Conservation (phyloP, 139 green algal genomes). For the Asterochloris sp. region DNA sequence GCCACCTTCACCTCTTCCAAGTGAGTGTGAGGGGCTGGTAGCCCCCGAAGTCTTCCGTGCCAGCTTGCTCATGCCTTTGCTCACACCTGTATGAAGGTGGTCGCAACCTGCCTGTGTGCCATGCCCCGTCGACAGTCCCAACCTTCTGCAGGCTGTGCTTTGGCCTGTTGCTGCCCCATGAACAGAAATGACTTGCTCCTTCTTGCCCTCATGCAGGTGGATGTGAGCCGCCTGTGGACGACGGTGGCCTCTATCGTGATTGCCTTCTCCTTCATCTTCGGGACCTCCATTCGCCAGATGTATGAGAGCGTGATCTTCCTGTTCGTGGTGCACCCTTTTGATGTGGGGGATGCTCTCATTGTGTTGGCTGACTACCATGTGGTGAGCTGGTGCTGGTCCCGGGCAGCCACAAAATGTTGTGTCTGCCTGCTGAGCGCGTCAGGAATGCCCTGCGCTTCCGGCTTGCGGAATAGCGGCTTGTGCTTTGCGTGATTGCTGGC, state of each 20-base stretch:
- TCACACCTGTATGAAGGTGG: not conserved
- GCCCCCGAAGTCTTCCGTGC: no score
- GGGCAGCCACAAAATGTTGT: not conserved
- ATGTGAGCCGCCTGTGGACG: conserved; percentile 47
- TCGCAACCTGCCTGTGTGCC: not conserved
- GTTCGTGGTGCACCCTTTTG: conserved; percentile 47
- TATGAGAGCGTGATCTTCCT: conserved; percentile 44
- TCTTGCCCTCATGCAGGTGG: conserved; percentile 29
- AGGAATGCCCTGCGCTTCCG: not conserved
- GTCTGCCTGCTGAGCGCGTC: not conserved
- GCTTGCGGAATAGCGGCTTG: not conserved
- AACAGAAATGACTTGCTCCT: not conserved
- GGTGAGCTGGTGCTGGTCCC: conserved; percentile 21
- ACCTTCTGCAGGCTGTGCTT: not conserved
- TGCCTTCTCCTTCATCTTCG: conserved; percentile 64
- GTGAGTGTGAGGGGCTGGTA: no score
- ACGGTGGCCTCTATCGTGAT: conserved; percentile 41
- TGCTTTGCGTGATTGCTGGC: not conserved
- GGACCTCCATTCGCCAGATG: conserved; percentile 43
- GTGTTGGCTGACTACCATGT: conserved; percentile 24
- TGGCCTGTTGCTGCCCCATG: not conserved
- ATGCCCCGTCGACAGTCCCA: not conserved
- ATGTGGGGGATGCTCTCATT: conserved; percentile 42
- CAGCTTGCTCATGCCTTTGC: not conserved
- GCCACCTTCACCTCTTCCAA: no score